Conservation (phyloP, 257 asterid species). For the Nyctanthes arbortristis region DNA sequence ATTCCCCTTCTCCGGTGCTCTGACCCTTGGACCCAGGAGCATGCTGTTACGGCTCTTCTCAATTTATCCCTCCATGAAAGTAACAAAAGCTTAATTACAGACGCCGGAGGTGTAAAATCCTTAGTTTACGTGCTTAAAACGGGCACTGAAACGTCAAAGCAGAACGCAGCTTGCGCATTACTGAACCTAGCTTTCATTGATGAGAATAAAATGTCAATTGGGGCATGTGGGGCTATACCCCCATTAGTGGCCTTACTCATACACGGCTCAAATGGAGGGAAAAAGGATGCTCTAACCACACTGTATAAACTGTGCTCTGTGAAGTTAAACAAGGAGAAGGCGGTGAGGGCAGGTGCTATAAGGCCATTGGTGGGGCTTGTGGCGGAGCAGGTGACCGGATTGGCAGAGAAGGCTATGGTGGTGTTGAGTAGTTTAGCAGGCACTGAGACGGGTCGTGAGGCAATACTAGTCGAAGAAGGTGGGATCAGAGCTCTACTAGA, state of each 20-base stretch:
- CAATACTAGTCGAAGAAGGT: background rate
- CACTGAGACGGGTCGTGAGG: background rate
- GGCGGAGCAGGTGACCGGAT: background rate
- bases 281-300: slow-evolving; percentile 19
- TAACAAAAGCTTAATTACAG: slow-evolving; percentile 11
- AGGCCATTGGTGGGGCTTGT: background rate
- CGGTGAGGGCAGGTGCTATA: background rate
- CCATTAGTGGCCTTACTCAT: slow-evolving; percentile 12
- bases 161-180: slow-evolving; percentile 22
- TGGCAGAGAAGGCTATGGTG: background rate
- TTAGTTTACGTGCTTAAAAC: slow-evolving; percentile 8
- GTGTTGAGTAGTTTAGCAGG: slow-evolving; percentile 2
- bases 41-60: slow-evolving; percentile 2
- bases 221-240: slow-evolving; percentile 15
- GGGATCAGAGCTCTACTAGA: background rate
- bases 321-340: background rate
- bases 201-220: slow-evolving; percentile 18
- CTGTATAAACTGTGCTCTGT: background rate
- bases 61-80: slow-evolving; percentile 15
- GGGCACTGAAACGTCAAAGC: slow-evolving; percentile 13
- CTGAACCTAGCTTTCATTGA: slow-evolving; percentile 16
- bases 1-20: slow-evolving; percentile 40
- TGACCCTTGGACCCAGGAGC: slow-evolving; percentile 48
- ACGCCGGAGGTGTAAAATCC: slow-evolving; percentile 10
- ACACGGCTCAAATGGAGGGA: slow-evolving; percentile 20